Base-by-base conservation (phyloP, 768 basidiomycete genomes). In the Daedalea quercina region DNA sequence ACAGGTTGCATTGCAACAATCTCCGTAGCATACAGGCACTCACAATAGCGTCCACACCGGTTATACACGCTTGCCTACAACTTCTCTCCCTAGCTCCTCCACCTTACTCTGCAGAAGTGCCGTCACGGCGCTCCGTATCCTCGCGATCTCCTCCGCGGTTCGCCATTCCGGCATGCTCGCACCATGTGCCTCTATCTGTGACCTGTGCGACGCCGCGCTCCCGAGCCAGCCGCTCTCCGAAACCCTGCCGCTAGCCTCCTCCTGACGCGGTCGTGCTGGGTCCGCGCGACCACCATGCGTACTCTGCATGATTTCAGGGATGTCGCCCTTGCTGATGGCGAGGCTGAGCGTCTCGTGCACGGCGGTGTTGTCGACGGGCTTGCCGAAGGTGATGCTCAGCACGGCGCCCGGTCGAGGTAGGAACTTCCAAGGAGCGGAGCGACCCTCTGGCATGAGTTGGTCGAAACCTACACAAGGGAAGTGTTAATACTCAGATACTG, bases 361-460 rank as follows among this genome's bases (percentile, higher is more conserved):
- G 35, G 69, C 67, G 26, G 71, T 66, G 0, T 70, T 54, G 22
- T 78, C 73, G 45, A 94, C 70, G 1, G 92, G 91, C 37, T 81
- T 69, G 20, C 94, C 94, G 60, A 95, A 87, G 0, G 88, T 84
- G 49, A 97, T 77, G 59, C 81, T 81, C 33, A 96, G 74, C 33
- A 71, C 71, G 12, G 80, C 71, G 56, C 89, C 75, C 28, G 76
- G 65, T 55, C 80, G 75, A 37, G 94, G 82, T 59, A 87, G 53
- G 65, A 77, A 84, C 56, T 86, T 90, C 73, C 76, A 79, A 2
- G 92, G 93, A 60, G 80, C 85, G 1, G 73, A 60, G 19, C 94
- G 82, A 26, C 84, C 81, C 68, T 92, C 93, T 41, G 91, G 90
- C 93, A 98, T 94, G 17, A 96, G 72, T 57, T 81, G 74, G 62